Base-by-base conservation (phyloP, 2,329 filamentous ascomycete genomes). In the Scedosporium minutisporum region DNA sequence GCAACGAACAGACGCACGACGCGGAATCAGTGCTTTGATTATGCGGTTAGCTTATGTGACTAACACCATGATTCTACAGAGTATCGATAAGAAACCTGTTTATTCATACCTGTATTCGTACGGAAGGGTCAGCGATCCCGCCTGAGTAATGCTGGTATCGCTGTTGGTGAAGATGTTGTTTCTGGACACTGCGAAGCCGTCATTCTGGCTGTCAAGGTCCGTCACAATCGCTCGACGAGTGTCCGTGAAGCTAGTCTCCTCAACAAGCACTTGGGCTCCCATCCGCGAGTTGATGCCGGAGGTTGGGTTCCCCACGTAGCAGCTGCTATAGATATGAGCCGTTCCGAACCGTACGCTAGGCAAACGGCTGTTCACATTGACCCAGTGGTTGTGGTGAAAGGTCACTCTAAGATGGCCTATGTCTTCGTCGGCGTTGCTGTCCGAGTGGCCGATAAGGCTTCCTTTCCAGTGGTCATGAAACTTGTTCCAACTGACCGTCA, bases 331-430 rank as follows among this genome's bases (percentile, higher is more conserved):
- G 62, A 76, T 66, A 69, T 87, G 85, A 4, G 77, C 83, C 6
- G 82, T 87, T 5, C 85, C 85, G 71, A 87, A 87, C 64, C 85
- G 82, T 67, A 86, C 70, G 2, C 79, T 82, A 0, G 85, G 85
- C 0, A 74, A 75, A 62, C 85, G 84, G 14, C 81, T 84, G 75
- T 85, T 82, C 65, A 87, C 73, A 72, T 87, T 86, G 64, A 72
- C 67, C 75, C 77, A 87, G 76, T 83, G 77, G 78, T 87, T 87
- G 74, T 85, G 80, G 71, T 78, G 77, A 69, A 84, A 85, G 25
- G 85, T 87, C 23, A 87, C 75, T 65, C 75, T 80, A 16, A 87
- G 73, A 66, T 82, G 77, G 63, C 85, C 84, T 2, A 70, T 81
- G 68, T 87, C 85, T 66, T 87, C 83, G 38, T 70, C 75, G 5